Percentiles rank a stretch among this genome's conserved stretches.
These are phyloP conservation scores for Ophiosphaerella herpotricha DNA, from an alignment of 2,329 filamentous ascomycete genomes.

Conservation along the genomic window DNA sequence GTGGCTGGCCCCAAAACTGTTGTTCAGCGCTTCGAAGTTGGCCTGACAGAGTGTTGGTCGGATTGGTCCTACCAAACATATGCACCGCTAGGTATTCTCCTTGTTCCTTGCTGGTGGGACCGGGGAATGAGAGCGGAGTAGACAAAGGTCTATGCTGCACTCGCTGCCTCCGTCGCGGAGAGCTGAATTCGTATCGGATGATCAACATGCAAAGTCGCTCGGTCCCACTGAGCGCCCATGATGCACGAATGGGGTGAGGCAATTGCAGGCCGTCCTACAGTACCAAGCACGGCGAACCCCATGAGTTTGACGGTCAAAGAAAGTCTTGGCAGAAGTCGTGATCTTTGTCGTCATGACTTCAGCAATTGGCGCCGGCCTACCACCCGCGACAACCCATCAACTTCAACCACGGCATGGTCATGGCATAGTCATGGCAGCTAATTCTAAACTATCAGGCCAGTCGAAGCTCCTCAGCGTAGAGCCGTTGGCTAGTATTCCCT, in stretches of 20 bases:
- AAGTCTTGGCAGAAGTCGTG: conserved; percentile 13
- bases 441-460: conserved; percentile 19
- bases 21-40: not conserved
- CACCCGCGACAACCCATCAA: not conserved
- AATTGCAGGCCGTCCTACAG: too few species aligned
- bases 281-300: too few species aligned
- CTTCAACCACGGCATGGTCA: not conserved
- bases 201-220: not conserved
- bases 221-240: too few species aligned
- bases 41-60: too few species aligned
- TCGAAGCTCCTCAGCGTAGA: conserved; percentile 43
- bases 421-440: not conserved
- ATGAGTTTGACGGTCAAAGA: not conserved
- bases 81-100: too few species aligned
- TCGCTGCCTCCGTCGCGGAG: not conserved
- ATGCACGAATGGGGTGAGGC: too few species aligned
- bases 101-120: not conserved
- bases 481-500: conserved; percentile 35
- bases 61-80: too few species aligned
- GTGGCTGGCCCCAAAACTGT: too few species aligned
- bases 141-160: not conserved
- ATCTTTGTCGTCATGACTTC: conserved; percentile 14
- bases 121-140: too few species aligned
- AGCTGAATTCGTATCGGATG: not conserved
- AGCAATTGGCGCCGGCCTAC: too few species aligned